These are phyloP conservation scores for Colletotrichum cuscutae DNA, from an alignment of 2,329 filamentous ascomycete species.

Conservation along the genomic window DNA sequence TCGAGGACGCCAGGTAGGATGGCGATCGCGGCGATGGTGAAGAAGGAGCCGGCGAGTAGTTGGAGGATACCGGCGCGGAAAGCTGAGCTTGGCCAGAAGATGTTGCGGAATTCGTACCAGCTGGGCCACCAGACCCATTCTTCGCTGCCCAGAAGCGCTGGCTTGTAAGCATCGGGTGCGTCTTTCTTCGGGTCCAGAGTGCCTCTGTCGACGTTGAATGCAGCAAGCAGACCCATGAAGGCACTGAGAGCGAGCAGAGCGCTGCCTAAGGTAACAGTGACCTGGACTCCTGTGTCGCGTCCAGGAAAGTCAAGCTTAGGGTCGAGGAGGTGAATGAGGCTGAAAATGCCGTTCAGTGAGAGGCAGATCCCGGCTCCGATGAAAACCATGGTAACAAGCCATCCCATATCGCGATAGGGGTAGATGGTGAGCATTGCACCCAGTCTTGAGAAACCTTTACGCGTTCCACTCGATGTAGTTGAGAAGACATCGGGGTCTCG, in stretches of 20 bases:
- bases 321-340: conserved; percentile 1
- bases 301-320: conserved; percentile 8
- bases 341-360: conserved; percentile 22
- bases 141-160: conserved; percentile 22
- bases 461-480: neutral
- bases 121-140: conserved; percentile 24
- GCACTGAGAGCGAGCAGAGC: conserved; percentile 11
- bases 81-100: conserved; percentile 17
- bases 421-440: conserved; percentile 31
- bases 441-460: conserved; percentile 13
- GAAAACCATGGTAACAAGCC: conserved; percentile 29
- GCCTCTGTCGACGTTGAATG: conserved; percentile 28
- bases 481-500: conserved; percentile 17
- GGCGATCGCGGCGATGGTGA: conserved; percentile 24
- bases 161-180: conserved; percentile 25
- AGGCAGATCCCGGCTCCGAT: conserved; percentile 10
- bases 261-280: conserved; percentile 14
- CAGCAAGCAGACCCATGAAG: conserved; percentile 21
- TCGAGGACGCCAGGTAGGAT: conserved; percentile 25
- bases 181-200: conserved; percentile 22
- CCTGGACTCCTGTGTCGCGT: neutral
- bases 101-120: conserved; percentile 11
- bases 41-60: conserved; percentile 15
- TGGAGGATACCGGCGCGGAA: conserved; percentile 29
- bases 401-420: conserved; percentile 31